Conservation (phyloP, 805 yeast species). For the Zygotorulaspora sp. region DNA sequence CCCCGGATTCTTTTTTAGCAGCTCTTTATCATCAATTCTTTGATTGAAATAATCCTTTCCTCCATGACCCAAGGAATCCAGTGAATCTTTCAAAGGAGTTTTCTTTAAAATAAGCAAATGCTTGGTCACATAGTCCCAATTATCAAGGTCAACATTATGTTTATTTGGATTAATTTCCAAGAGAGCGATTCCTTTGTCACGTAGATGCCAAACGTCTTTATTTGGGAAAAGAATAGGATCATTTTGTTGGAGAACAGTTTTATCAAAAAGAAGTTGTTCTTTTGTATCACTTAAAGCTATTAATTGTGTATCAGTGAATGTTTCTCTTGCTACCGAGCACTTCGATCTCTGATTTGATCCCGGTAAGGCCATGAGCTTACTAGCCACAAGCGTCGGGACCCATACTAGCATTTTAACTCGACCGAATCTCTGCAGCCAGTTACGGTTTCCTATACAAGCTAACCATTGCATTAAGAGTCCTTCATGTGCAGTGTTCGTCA, state of each 20-base stretch:
- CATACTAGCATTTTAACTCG: conserved; percentile 70
- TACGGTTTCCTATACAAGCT: conserved; percentile 58
- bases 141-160: conserved; percentile 45
- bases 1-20: conserved; percentile 44
- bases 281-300: conserved; percentile 43
- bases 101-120: conserved; percentile 49
- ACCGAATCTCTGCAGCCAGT: conserved; percentile 73
- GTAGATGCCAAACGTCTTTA: conserved; percentile 31
- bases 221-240: conserved; percentile 34
- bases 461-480: conserved; percentile 71
- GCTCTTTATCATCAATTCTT: conserved; percentile 33
- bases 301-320: conserved; percentile 55
- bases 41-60: conserved; percentile 50
- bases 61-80: conserved; percentile 73
- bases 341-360: conserved; percentile 53
- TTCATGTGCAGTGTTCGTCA: conserved; percentile 53
- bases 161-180: conserved; percentile 53
- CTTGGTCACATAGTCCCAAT: conserved; percentile 64
- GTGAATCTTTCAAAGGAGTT: conserved; percentile 43
- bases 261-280: conserved; percentile 20
- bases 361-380: conserved; percentile 56
- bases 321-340: conserved; percentile 58
- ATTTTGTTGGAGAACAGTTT: conserved; percentile 17
- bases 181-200: conserved; percentile 44
- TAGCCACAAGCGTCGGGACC: conserved; percentile 56